These are phyloP conservation scores for Cladophialophora psammophila DNA, from an alignment of 2,329 filamentous ascomycete genomes.

Conservation along the genomic window DNA sequence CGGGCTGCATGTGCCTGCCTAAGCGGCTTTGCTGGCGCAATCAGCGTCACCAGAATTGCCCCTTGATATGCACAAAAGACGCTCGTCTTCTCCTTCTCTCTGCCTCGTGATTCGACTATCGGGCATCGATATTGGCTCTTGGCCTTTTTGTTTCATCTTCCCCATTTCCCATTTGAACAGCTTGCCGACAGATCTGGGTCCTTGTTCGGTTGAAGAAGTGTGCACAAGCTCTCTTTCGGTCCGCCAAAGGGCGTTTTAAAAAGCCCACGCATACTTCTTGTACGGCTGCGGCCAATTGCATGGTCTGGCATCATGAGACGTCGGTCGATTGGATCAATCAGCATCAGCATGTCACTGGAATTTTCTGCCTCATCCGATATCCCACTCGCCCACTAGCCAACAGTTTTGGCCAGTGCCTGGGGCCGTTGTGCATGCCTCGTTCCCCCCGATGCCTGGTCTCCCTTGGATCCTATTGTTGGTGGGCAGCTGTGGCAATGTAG, in stretches of 20 bases:
- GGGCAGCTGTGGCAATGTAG: conserved; percentile 16
- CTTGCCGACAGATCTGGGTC: conserved; percentile 3
- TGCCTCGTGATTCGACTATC: conserved; percentile 8
- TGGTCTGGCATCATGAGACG: conserved; percentile 3
- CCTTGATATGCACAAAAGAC: conserved; percentile 2
- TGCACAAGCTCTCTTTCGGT: neutral
- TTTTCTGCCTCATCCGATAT: conserved; percentile 20
- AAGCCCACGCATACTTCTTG: neutral
- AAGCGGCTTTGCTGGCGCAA: conserved; percentile 35
- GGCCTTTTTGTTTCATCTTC: conserved; percentile 1
- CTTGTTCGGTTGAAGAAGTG: conserved; percentile 3
- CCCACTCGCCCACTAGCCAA: neutral
- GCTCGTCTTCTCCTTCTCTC: conserved; percentile 4
- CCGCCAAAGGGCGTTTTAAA: conserved; percentile 2
- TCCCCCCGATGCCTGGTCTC: conserved; percentile 9
- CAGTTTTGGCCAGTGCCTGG: neutral
- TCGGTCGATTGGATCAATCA: conserved; percentile 8
- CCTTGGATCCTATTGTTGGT: conserved; percentile 4
- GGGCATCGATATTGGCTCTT: conserved; percentile 5
- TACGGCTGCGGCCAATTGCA: conserved; percentile 13
- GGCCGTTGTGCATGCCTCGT: conserved; percentile 9
- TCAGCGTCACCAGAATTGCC: conserved; percentile 22
- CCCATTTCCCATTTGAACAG: neutral
- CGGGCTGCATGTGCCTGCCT: conserved; percentile 33
- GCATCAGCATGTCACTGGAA: conserved; percentile 12